These are phyloP conservation scores for Bolboschoenus planiculmis DNA, from an alignment of 176 grass and related monocot genomes.

Conservation along the genomic window DNA sequence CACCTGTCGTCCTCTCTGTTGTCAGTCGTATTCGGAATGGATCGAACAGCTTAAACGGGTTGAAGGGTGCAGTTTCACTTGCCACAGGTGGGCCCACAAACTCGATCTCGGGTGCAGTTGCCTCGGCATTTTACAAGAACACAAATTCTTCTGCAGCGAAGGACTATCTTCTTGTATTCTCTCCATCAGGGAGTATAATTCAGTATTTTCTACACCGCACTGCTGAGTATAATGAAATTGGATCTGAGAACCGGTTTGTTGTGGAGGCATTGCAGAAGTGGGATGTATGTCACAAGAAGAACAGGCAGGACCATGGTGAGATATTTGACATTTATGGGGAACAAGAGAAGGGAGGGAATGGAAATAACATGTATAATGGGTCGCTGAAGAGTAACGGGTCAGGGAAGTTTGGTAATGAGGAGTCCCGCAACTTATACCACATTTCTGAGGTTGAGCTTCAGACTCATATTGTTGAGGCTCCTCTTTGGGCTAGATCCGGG, in stretches of 20 bases:
- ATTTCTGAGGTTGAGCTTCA: conserved; percentile 88
- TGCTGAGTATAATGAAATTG: conserved; percentile 26
- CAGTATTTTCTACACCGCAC: conserved; percentile 70
- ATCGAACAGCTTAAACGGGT: conserved; percentile 61
- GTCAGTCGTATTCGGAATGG: conserved; percentile 89
- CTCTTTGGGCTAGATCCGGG: conserved; percentile 78
- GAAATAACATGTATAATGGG: conserved; percentile 55
- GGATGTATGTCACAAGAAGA: conserved; percentile 88
- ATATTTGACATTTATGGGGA: conserved; percentile 58
- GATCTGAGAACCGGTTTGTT: conserved; percentile 55
- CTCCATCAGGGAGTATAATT: conserved; percentile 77
- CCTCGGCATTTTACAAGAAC: conserved; percentile 78
- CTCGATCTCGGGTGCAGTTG: conserved; percentile 22
- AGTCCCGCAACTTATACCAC: conserved; percentile 50
- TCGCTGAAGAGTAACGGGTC: conserved; percentile 42
- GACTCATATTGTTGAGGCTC: conserved; percentile 49
- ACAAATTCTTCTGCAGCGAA: conserved; percentile 31
- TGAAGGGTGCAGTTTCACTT: conserved; percentile 61
- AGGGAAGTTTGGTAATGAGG: conserved; percentile 44
- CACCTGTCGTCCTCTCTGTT: conserved; percentile 71
- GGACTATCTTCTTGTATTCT: conserved; percentile 82
- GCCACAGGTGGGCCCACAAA: conserved; percentile 46
- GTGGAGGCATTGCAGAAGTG: conserved; percentile 93
- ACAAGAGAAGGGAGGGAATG: conserved; percentile 54
- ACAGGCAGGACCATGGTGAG: conserved; percentile 55